A percentile compares a stretch with the other conserved stretches of the same genome.
Evolutionary conservation across 2,329 filamentous ascomycete species (phyloP).

Genomic region (Xylaria sp.): DNA sequence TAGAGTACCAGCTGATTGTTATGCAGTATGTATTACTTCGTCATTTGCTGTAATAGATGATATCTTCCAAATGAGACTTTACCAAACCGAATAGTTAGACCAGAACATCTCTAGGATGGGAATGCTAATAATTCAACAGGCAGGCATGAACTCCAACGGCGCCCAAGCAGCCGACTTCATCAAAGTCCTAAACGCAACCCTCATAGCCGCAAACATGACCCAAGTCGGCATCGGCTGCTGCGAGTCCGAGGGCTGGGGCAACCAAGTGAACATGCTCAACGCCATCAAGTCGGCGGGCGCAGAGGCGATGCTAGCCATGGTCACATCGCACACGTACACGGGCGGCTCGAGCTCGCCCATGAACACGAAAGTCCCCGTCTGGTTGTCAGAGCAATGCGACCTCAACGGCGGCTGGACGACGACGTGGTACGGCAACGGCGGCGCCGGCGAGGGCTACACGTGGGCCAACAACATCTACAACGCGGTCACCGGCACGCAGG

Average conservation of each 20-base stretch:
- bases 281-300: conserved; percentile 51
- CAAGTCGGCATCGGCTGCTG: conserved; percentile 47
- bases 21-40: conserved; percentile 22
- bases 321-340: conserved; percentile 57
- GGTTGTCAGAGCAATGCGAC: conserved; percentile 62
- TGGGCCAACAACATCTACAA: conserved; percentile 66
- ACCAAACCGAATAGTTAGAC: background rate
- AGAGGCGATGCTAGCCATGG: conserved; percentile 49
- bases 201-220: conserved; percentile 43
- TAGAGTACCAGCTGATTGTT: conserved; percentile 7
- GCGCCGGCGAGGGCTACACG: conserved; percentile 62
- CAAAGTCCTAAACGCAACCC: conserved; percentile 42
- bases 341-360: conserved; percentile 50
- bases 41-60: background rate
- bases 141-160: conserved; percentile 45
- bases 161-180: conserved; percentile 46
- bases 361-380: conserved; percentile 53
- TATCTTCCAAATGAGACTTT: background rate
- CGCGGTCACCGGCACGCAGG: conserved; percentile 59
- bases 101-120: background rate
- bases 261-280: conserved; percentile 52
- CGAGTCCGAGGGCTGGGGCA: conserved; percentile 54
- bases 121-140: conserved; percentile 25
- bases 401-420: conserved; percentile 57
- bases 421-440: conserved; percentile 60